A percentile compares a stretch with the other conserved stretches of the same genome.
phyloP scores from a whole-genome alignment of 495 filamentous ascomycete genomes.

The Saxophila tyrrhenica region DNA sequence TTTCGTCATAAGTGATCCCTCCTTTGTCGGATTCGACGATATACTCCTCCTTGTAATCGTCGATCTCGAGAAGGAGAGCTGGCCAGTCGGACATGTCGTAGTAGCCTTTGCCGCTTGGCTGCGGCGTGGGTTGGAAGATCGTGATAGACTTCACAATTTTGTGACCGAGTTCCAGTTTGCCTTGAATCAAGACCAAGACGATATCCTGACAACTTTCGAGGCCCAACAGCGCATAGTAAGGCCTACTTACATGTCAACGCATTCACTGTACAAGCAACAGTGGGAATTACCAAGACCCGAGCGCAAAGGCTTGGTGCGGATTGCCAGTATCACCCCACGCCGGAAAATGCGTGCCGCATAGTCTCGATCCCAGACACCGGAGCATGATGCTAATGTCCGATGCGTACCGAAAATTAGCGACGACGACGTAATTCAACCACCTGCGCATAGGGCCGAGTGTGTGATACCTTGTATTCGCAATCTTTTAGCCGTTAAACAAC shows the following conservation, averaged over 20 bases:
- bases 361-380: background rate
- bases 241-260: background rate
- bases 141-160: background rate
- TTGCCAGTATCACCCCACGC: background rate
- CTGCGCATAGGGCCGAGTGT: too few relatives aligned
- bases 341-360: background rate
- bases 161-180: background rate
- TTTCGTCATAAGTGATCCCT: too few relatives aligned
- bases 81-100: background rate
- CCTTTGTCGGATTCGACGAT: background rate
- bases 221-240: background rate
- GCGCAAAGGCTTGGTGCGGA: background rate
- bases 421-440: background rate
- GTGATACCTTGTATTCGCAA: too few relatives aligned
- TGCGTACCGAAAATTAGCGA: background rate
- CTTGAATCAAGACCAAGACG: background rate
- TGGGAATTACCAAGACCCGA: background rate
- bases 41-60: background rate
- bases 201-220: background rate
- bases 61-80: background rate
- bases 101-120: background rate
- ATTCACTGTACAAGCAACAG: background rate
- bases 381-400: background rate
- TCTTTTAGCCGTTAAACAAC: too few relatives aligned
- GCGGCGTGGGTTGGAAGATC: background rate